Evolutionary conservation across 75 land plant species (phyloP), one percentile per base, ranked within the genome.

Genomic region (Isoetes taiwanensis): DNA sequence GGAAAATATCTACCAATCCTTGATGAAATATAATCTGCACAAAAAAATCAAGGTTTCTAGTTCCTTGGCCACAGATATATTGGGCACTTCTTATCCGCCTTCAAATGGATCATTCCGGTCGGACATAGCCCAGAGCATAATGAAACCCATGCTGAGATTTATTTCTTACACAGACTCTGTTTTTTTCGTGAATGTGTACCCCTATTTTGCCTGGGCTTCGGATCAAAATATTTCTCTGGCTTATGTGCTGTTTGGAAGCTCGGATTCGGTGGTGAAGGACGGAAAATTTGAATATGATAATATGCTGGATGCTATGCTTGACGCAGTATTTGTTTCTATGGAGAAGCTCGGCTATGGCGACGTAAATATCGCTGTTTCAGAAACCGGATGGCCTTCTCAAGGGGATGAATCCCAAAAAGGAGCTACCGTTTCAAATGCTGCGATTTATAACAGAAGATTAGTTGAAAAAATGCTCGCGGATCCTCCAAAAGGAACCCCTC

Each of bases 341-440:
- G 71, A 57, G 21, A 30, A 34, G 59, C 32, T 27, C 4, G 46
- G 31, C 3, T 11, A 57, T 33, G 61, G 26, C 2, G 61, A 67
- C 17, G 68, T 79, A 4, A 64, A 75, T 32, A 1, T 89, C 5
- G 63, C 58, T 26, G 55, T 89, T 14, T 73, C 80, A 28, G 96
- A 89, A 71, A 89, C 96, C 19, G 90, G 96, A 6, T 89, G 90
- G 96, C 96, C 96, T 1, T 84, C 84, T 28, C 73, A 63, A 14
- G 76, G 85, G 25, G 86, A 81, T 43, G 0, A 55, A 0, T 80
- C 75, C 59, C 72, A 90, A 58, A 57, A 72, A 28, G 96, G 96
- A 2, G 81, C 73, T 17, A 82, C 73, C 37, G 32, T 73, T 34
- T 41, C 62, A 58, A 85, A 90, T 43, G 91, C 91, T 31, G 90